Evolutionary conservation across 768 basidiomycete species (phyloP).

Genomic region (Lactifluus echinatus): DNA sequence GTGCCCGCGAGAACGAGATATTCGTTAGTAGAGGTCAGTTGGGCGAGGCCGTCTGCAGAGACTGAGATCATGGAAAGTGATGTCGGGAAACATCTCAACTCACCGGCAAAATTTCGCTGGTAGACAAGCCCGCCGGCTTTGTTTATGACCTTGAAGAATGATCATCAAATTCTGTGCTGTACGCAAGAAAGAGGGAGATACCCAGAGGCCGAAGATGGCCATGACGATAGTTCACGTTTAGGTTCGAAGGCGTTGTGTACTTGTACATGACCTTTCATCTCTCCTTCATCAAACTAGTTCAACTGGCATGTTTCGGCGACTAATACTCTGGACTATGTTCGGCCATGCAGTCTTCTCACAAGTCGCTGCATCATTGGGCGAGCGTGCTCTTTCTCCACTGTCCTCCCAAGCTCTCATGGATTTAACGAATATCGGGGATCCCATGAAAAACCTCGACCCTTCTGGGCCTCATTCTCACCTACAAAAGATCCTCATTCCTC

Average conservation of each 20-base stretch:
- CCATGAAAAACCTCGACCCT: constrained; percentile 59
- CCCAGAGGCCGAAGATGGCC: constrained; percentile 81
- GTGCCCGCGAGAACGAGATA: constrained; percentile 94
- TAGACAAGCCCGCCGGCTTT: constrained; percentile 97
- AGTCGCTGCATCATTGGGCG: constrained; percentile 28
- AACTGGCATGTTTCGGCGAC: background rate
- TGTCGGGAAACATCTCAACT: constrained; percentile 17
- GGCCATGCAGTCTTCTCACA: constrained; percentile 19
- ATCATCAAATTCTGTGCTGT: constrained; percentile 3
- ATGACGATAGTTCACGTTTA: constrained; percentile 33
- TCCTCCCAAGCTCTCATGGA: constrained; percentile 42
- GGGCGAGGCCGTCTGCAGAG: constrained; percentile 75
- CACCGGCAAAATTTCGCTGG: constrained; percentile 86
- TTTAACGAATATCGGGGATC: constrained; percentile 51
- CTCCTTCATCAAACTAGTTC: too few species aligned
- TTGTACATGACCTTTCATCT: too few species aligned
- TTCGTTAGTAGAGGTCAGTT: constrained; percentile 89
- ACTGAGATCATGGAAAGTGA: background rate
- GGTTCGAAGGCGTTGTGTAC: background rate
- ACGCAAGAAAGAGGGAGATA: constrained; percentile 28
- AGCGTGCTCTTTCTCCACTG: constrained; percentile 35
- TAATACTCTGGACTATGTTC: background rate
- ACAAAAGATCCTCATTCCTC: constrained; percentile 78
- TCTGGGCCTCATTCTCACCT: constrained; percentile 61
- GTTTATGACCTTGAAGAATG: constrained; percentile 75